phyloP scores from a whole-genome alignment of 495 filamentous ascomycete species.

The Xylona heveae region DNA sequence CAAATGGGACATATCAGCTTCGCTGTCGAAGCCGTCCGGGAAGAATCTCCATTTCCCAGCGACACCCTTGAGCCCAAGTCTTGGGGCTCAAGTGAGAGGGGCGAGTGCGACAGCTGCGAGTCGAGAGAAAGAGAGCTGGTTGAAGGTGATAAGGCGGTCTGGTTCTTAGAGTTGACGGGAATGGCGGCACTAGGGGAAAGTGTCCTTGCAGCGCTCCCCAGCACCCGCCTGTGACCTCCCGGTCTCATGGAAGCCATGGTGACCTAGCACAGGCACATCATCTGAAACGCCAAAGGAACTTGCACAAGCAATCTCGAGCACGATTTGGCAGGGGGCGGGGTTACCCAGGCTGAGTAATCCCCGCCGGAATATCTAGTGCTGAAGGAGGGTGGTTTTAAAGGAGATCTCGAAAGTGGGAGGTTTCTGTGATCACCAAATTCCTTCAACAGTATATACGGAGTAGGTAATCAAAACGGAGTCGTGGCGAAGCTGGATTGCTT shows the following conservation, averaged over 20 bases:
- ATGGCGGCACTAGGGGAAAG: slow-evolving; percentile 47
- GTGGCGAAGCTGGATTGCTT: too few species aligned
- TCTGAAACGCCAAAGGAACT: too few species aligned
- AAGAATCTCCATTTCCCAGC: slow-evolving; percentile 18
- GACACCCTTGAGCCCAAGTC: slow-evolving; percentile 14
- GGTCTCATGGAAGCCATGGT: slow-evolving; percentile 64
- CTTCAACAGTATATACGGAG: too few species aligned
- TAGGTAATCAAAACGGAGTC: too few species aligned
- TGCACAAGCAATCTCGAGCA: too few species aligned
- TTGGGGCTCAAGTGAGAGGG: slow-evolving; percentile 15
- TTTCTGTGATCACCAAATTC: too few species aligned
- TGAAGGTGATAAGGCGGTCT: slow-evolving; percentile 22
- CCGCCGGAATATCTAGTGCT: too few species aligned
- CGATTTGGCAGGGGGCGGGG: too few species aligned
- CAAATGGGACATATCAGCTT: slow-evolving; percentile 85
- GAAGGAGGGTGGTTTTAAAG: too few species aligned
- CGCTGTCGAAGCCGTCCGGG: slow-evolving; percentile 31
- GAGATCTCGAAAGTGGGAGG: too few species aligned
- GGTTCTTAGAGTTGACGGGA: slow-evolving; percentile 15
- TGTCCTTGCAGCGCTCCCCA: slow-evolving; percentile 72
- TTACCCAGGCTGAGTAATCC: slow-evolving; percentile 2
- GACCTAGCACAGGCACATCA: too few species aligned
- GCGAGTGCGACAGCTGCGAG: slow-evolving; percentile 14
- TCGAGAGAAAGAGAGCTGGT: slow-evolving; percentile 22
- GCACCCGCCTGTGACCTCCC: slow-evolving; percentile 70